Evolutionary conservation across 768 basidiomycete species (phyloP), one percentile per base, ranked within the genome.

Genomic region (Candolleomyces efflorescens): DNA sequence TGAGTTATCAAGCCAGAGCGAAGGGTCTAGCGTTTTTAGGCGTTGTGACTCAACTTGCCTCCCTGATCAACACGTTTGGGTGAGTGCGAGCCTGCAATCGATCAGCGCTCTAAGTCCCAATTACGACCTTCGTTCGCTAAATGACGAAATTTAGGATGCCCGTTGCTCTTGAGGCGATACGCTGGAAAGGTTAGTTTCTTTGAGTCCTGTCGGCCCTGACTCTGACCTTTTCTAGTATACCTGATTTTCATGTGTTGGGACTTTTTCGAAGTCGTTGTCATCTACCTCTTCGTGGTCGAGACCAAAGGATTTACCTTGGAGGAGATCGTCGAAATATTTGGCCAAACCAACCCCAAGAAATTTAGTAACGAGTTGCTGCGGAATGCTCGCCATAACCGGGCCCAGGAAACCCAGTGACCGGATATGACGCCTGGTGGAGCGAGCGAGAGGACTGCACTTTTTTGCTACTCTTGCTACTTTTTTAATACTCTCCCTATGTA

Each of bases 21-120:
- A 82, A 83, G 60, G 82, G 78, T 26, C 74, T 82, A 23, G 78
- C 78, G 0, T 79, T 81, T 65, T 68, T 80, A n/a, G 76, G 74
- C 3, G 73, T 80, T 38, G 69, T 76, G 23, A 66, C 75, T 5
- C 77, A 79, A 59, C 69, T 71, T 4, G 68, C 78, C 20, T 72
- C 73, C 3, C 70, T 77, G 64, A 79, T 81, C 63, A 81, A 80
- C 54, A 81, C 80, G 4, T 81, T 80, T 63, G 80, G 74, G 77
- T 77, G 62, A 5, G 76, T 64, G 23, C 2, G 3, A 59, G n/a
- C 17, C 24, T 37, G 44, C 17, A 11, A 32, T 7, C 5, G 11
- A 32, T 32, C 32, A 11, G 32, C 32, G 32, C 32, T 32, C 32
- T 32, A 11, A 32, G 7, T 32, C 32, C 32, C 32, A 2, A 32